Percentiles rank a stretch among this genome's conserved stretches.
These are phyloP conservation scores for Globisporangium acanthophoron DNA, from an alignment of 352 stramenopile species.

Conservation along the genomic window DNA sequence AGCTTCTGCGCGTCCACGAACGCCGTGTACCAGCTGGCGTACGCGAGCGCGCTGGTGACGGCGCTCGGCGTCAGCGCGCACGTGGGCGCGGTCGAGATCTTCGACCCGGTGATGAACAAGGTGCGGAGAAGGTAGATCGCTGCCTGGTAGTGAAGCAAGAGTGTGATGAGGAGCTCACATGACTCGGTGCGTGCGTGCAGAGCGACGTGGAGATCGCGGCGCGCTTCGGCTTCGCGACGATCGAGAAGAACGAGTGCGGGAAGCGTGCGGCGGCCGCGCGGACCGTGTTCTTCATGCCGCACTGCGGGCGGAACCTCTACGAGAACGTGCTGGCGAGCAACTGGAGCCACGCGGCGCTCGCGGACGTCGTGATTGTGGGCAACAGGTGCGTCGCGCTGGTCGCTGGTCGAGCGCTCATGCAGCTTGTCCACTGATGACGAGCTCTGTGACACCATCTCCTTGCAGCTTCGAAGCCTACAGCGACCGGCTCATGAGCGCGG, in stretches of 20 bases:
- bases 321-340: constrained; percentile 87
- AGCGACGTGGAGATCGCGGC: constrained; percentile 49
- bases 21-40: constrained; percentile 71
- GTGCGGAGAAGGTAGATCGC: constrained; percentile 13
- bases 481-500: constrained; percentile 48
- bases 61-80: constrained; percentile 10
- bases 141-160: too few species aligned
- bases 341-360: constrained; percentile 29
- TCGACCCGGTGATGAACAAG: constrained; percentile 78
- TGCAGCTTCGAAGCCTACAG: constrained; percentile 72
- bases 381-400: constrained; percentile 56
- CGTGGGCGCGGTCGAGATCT: constrained; percentile 32
- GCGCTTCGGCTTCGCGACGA: constrained; percentile 33
- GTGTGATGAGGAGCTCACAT: too few species aligned
- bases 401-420: neutral
- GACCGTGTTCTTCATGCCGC: constrained; percentile 91
- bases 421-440: too few species aligned
- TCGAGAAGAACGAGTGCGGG: constrained; percentile 65
- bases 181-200: constrained; percentile 7
- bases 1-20: constrained; percentile 74
- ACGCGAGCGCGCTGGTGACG: constrained; percentile 37
- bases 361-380: constrained; percentile 70
- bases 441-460: neutral
- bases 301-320: constrained; percentile 85
- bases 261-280: constrained; percentile 22